Conservation (phyloP, 176 grass and related monocot species). For the Elaeis guineensis region DNA sequence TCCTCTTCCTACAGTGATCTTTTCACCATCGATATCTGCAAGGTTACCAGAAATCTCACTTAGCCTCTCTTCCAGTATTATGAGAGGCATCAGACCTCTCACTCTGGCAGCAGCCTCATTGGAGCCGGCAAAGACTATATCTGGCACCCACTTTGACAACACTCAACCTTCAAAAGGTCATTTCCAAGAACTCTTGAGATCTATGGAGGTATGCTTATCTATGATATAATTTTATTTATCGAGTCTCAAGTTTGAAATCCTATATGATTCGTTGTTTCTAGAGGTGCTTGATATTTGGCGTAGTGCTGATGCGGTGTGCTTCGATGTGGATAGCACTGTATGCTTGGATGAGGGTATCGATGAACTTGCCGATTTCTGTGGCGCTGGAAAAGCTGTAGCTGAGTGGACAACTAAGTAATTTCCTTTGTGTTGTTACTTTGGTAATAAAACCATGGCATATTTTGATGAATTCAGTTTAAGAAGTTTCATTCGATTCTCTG, state of each 20-base stretch:
- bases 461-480: no score
- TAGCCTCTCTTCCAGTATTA: constrained; percentile 5
- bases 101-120: constrained; percentile 17
- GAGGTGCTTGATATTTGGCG: constrained; percentile 45
- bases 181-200: background rate
- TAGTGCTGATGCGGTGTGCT: constrained; percentile 65
- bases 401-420: constrained; percentile 77
- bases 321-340: constrained; percentile 89
- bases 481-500: background rate
- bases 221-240: background rate
- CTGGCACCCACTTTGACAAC: constrained; percentile 15
- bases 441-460: no score
- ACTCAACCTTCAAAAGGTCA: constrained; percentile 37
- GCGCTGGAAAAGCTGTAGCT: constrained; percentile 65
- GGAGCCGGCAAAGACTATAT: constrained; percentile 10
- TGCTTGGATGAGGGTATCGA: constrained; percentile 87
- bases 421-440: background rate
- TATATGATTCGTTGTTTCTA: constrained; percentile 6
- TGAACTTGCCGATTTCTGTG: constrained; percentile 78
- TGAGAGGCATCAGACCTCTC: constrained; percentile 16
- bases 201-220: background rate
- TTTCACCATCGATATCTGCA: constrained; percentile 12
- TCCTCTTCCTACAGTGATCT: background rate
- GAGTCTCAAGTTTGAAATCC: background rate
- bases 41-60: constrained; percentile 13